Evolutionary conservation across 2,329 filamentous ascomycete genomes (phyloP), one percentile per base, ranked within the genome.

Genomic region (Alternaria sp.): DNA sequence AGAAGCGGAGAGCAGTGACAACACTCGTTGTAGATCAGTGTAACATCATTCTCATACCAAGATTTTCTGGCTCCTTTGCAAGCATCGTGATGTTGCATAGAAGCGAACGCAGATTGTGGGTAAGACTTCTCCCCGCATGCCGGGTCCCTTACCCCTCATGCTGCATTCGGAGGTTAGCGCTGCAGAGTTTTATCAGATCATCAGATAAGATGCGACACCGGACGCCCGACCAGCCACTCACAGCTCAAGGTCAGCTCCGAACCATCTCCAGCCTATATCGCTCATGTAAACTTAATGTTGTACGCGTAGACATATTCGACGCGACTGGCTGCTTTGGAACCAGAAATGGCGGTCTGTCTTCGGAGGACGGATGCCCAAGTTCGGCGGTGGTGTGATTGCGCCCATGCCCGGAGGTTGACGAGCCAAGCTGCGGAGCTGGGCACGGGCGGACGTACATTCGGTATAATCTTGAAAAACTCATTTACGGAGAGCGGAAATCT

Each of bases 151-250:
- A 23, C 51, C 12, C 19, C 17, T 56, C 21, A 23, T 23, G 21
- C 21, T 6, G 4, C 21, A 23, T 23, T 6, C 21, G 21, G 23
- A 40, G 7, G 5, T 23, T 59, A 59, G 47, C 19, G 46, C n/a
- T 13, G 11, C 15, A 36, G 40, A 13, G 9, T 61, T 55, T 66
- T 66, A 68, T 69, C 63, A 54, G 57, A 68, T 65, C 66, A 68
- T 68, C 66, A 60, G 64, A 68, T 67, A 65, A 65, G 54, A 62
- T 50, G 63, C 68, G 59, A 65, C n/a, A 55, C 63, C 68, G 64
- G 61, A 47, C 10, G 3, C 12, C 21, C 4, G 8, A 23, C 0
- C 5, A 19, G 40, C 65, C 52, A 67, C 17, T 67, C 54, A 70
- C 15, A 44, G 6, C 21, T 5, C 25, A n/a, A 12, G 5, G 1